Conservation (phyloP, 148 eudicot species). For the Euryodendron excelsum region DNA sequence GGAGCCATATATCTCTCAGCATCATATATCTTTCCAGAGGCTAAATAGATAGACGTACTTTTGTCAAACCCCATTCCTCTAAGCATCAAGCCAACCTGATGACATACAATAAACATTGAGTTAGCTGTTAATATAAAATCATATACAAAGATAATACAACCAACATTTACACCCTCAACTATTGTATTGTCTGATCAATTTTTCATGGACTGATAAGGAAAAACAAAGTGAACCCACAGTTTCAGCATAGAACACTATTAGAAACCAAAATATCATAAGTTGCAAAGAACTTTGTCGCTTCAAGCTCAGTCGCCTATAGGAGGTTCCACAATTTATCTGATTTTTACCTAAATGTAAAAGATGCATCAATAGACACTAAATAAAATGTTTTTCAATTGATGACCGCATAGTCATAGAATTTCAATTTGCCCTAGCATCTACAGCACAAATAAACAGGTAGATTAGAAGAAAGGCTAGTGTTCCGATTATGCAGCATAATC, state of each 20-base stretch:
- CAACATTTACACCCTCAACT: not conserved
- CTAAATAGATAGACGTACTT: constrained; percentile 80
- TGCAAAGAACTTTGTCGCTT: no score
- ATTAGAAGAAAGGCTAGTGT: no score
- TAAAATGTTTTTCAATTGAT: no score
- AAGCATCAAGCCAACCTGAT: constrained; percentile 95
- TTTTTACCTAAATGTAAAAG: no score
- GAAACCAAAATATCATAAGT: no score
- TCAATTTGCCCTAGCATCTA: no score
- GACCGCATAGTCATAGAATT: no score
- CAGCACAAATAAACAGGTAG: no score
- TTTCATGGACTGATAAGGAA: not conserved
- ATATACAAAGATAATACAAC: constrained; percentile 8
- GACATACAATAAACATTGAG: constrained; percentile 14
- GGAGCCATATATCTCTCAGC: constrained; percentile 93
- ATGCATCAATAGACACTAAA: no score
- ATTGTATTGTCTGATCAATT: not conserved
- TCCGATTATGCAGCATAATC: no score
- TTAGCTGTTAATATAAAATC: constrained; percentile 1
- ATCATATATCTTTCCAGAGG: constrained; percentile 92
- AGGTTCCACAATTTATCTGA: no score
- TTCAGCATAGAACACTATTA: not conserved
- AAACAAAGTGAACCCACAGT: not conserved
- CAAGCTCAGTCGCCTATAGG: no score
- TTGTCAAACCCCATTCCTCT: constrained; percentile 97